Evolutionary conservation across 306 rosid genomes (phyloP).

Genomic region (Prunus dulcis): DNA sequence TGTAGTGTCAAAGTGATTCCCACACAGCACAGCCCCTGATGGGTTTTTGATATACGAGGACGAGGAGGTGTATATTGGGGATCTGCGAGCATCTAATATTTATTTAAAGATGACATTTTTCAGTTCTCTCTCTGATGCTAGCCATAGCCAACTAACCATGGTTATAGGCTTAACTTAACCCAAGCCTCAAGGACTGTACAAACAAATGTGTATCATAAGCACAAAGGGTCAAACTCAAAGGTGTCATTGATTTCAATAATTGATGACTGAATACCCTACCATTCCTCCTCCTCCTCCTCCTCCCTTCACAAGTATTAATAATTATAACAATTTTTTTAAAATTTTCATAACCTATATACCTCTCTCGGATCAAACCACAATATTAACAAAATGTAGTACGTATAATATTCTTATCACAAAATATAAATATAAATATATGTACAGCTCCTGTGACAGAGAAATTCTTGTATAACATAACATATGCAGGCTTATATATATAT

Average conservation of each 20-base stretch:
- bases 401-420: no score
- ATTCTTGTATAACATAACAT: no score
- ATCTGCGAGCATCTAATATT: conserved; percentile 24
- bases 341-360: background rate
- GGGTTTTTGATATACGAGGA: background rate
- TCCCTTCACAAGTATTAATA: background rate
- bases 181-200: background rate
- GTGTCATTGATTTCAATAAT: conserved; percentile 7
- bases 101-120: background rate
- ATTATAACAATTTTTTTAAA: background rate
- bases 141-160: background rate
- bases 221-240: conserved; percentile 2
- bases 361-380: background rate
- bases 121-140: background rate
- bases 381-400: no score
- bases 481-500: no score
- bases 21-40: background rate
- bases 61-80: conserved; percentile 26
- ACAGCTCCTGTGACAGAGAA: no score
- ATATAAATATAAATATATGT: no score
- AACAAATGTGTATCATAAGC: background rate
- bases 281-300: no score
- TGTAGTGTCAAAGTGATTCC: background rate
- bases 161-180: background rate
- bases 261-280: background rate